These are phyloP conservation scores for Pichia sp. DNA, from an alignment of 1,139 yeast species.

Conservation along the genomic window DNA sequence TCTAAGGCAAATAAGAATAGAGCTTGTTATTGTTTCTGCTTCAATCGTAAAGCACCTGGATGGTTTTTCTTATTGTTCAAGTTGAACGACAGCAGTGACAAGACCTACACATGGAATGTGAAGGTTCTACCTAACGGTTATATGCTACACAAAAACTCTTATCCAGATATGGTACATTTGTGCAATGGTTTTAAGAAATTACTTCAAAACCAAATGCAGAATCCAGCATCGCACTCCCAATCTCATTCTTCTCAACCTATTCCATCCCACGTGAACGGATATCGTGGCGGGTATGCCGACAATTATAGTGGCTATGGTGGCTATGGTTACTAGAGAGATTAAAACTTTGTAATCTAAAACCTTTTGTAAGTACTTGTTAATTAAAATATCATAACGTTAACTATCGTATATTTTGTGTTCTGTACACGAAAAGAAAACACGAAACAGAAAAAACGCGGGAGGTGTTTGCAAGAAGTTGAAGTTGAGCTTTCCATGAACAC, in stretches of 20 bases:
- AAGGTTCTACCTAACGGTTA: conserved; percentile 85
- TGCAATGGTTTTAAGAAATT: conserved; percentile 86
- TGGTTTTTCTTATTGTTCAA: conserved; percentile 85
- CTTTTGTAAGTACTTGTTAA: neutral
- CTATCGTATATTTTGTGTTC: too few species aligned
- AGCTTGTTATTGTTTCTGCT: conserved; percentile 88
- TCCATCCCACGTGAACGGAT: neutral
- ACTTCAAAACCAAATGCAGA: conserved; percentile 29
- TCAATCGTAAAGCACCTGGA: conserved; percentile 89
- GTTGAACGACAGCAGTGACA: conserved; percentile 61
- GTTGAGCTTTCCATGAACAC: too few species aligned
- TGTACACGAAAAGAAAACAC: neutral
- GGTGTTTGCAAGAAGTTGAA: neutral
- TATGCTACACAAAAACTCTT: conserved; percentile 69
- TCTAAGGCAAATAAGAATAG: conserved; percentile 88
- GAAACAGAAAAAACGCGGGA: neutral
- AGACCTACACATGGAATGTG: conserved; percentile 84
- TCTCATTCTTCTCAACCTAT: conserved; percentile 1
- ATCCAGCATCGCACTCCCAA: conserved; percentile 6
- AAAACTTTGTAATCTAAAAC: conserved; percentile 2
- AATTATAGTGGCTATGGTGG: conserved; percentile 4
- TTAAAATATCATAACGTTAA: too few species aligned
- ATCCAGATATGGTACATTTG: conserved; percentile 80
- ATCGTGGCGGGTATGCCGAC: conserved; percentile 7
- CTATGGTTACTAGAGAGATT: conserved; percentile 4